Conservation (phyloP, 2,329 filamentous ascomycete genomes). For the Colletotrichum camelliae region DNA sequence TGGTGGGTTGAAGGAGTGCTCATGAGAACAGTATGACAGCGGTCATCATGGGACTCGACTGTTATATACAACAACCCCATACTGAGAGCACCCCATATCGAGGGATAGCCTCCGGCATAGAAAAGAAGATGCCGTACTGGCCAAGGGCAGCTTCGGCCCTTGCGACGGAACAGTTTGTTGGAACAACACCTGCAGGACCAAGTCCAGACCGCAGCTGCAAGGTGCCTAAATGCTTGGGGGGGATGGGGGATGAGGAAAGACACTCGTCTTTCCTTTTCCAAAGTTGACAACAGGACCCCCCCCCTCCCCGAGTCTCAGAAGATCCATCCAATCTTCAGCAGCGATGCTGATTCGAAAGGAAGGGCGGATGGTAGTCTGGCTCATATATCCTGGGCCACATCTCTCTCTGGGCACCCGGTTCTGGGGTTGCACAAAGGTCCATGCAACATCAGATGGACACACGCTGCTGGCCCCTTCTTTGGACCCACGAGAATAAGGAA, state of each 20-base stretch:
- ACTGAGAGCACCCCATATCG: background rate
- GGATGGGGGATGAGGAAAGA: background rate
- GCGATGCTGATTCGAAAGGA: background rate
- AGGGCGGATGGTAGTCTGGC: background rate
- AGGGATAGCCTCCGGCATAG: background rate
- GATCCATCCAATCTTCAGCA: background rate
- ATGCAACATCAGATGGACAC: background rate
- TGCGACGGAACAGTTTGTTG: background rate
- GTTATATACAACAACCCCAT: background rate
- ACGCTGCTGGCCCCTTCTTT: background rate
- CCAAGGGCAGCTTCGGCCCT: background rate
- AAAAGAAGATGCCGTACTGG: background rate
- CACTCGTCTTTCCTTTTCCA: background rate
- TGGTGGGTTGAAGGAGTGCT: background rate
- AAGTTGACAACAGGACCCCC: background rate
- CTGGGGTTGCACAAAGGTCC: background rate
- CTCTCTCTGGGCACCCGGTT: background rate
- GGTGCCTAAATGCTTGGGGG: background rate
- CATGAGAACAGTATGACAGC: constrained; percentile 7
- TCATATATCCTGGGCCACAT: background rate
- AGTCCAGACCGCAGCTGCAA: background rate
- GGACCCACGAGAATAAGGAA: background rate
- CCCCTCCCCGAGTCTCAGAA: background rate
- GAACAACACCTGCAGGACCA: background rate
- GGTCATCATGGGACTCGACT: constrained; percentile 7